Percentiles rank a stretch among this genome's conserved stretches.
These are phyloP conservation scores for Colletotrichum costaricense DNA, from an alignment of 2,329 filamentous ascomycete genomes.

Conservation along the genomic window DNA sequence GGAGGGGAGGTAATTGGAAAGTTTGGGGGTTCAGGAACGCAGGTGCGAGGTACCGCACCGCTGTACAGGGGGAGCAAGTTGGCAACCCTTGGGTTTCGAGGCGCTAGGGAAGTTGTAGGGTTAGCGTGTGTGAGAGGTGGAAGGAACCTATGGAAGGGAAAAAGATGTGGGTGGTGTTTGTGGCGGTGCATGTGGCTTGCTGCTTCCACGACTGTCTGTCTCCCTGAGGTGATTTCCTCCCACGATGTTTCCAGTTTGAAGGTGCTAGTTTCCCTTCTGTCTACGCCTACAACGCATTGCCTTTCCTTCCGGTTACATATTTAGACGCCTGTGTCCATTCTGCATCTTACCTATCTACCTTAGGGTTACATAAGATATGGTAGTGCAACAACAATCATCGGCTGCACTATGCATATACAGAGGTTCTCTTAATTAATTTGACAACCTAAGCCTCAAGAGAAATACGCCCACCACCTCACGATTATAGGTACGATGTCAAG, in stretches of 20 bases:
- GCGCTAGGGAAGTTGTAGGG: constrained; percentile 33
- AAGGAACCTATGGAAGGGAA: not conserved
- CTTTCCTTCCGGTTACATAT: not conserved
- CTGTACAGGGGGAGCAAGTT: constrained; percentile 36
- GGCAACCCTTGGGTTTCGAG: constrained; percentile 36
- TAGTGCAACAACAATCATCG: not conserved
- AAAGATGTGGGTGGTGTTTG: constrained; percentile 5
- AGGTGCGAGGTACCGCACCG: constrained; percentile 35
- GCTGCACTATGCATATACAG: no score
- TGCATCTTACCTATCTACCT: no score
- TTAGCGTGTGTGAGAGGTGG: constrained; percentile 27
- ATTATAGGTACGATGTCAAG: not conserved
- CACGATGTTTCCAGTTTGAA: not conserved
- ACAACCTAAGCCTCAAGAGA: no score
- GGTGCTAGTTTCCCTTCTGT: not conserved
- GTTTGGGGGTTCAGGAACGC: constrained; percentile 36
- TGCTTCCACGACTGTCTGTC: not conserved
- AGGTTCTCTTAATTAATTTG: not conserved
- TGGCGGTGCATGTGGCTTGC: constrained; percentile 35
- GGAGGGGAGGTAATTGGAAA: constrained; percentile 35
- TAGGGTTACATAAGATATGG: no score
- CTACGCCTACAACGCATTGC: no score
- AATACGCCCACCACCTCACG: not conserved
- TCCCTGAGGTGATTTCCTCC: not conserved
- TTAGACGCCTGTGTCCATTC: not conserved